Evolutionary conservation across 305 asterid species (phyloP), one percentile per base, ranked within the genome.

Genomic region (Rubia tinctorum): DNA sequence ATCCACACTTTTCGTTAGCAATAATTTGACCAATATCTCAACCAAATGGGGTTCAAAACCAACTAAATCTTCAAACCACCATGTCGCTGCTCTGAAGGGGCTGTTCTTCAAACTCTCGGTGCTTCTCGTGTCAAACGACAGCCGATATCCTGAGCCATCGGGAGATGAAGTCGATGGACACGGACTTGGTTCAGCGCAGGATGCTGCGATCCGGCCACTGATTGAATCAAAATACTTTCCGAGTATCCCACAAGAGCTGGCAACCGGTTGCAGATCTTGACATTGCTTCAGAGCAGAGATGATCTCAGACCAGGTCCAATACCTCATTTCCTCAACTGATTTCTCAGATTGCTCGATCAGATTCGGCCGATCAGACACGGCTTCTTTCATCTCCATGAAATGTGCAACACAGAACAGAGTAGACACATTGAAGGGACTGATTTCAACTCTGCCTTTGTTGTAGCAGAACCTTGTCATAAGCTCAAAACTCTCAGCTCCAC

Each of bases 21-120:
- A 83, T 51, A 77, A 71, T 58, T 76, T 85, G 2, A 88, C 84
- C 15, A 89, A 72, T 75, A 68, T 79, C 39, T 73, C 81, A 10
- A 89, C 71, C 20, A 85, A 12, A 66, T 7, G 43, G 3, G 81
- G 69, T 7, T 82, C 83, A 0, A 87, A 82, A 12, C 75, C 72
- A 13, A 75, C 79, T 6, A 93, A 83, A 79, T 93, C 96, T 56
- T 89, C 95, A 75, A 91, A 91, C 98, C 96, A 93, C 97, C 96
- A 91, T 6, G 95, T 86, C 7, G 95, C 82, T 15, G 82, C 78
- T 23, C 84, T 77, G 43, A 78, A 69, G 34, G 70, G 71, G 72
- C 76, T 79, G 78, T 81, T 87, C 83, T 85, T 91, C 45, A 82
- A 75, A 86, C 96, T 89, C 84, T 93, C 97, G 0, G 88, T 85